Evolutionary conservation across 352 stramenopile genomes (phyloP), one percentile per base, ranked within the genome.

Genomic region (Nothophytophthora sp.): DNA sequence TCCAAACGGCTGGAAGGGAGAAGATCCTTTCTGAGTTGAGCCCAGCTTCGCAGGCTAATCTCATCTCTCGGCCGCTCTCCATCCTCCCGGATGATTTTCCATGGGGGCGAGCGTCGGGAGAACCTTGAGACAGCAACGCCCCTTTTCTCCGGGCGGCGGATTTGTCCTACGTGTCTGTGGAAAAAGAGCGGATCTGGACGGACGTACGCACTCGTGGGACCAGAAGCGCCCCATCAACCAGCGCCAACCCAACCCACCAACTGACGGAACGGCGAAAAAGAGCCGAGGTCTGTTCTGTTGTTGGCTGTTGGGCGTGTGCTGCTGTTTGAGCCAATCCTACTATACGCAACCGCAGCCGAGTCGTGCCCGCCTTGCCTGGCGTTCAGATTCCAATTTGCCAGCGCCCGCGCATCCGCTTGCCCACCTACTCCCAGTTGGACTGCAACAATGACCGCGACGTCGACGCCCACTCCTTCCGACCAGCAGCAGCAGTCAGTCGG

Each of bases 171-270:
- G 55, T 55, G 43, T 37, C 50, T 61, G 60, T 66, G 50, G 53
- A 56, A 57, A 57, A 47, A 67, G 58, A 63, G 58, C 52, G 41
- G 43, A 60, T 65, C 58, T 55, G 58, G 58, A 60, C 53, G 58
- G 19, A 24, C 34, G 34, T 39, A 18, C 34, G n/a, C n/a, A n/a
- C n/a, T n/a, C 46, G 58, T 47, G 51, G 36, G 58, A 55, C 57
- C 58, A 67, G 58, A 67, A 62, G 46, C 50, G 58, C 40, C 58
- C 47, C 13, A 19, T 25, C 22, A 15, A 35, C 45, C 33, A 50
- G 19, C 30, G 53, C 47, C 30, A 63, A 36, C 29, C 16, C 23
- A 36, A 9, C 35, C 33, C 50, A 23, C 28, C 39, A 60, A 66
- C 37, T 24, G 43, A 22, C 30, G 23, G 29, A 44, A 44, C 37